A percentile compares a stretch with the other conserved stretches of the same genome.
phyloP scores from a whole-genome alignment of 2,329 filamentous ascomycete species.

The Neophaeococcomyces aloes region DNA sequence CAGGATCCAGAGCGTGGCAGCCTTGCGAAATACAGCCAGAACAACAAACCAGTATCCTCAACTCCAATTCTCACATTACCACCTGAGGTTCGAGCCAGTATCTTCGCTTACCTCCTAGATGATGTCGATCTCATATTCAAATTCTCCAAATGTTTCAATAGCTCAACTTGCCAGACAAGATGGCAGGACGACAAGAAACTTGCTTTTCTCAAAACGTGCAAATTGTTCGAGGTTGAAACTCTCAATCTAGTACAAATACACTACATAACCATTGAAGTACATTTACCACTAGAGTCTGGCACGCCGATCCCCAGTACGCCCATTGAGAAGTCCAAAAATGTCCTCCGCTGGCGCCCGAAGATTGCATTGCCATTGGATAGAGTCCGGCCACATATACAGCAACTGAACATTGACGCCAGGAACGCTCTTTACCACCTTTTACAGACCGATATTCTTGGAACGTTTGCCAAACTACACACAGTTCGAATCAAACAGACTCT shows the following conservation, averaged over 20 bases:
- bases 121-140: conserved; percentile 5
- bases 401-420: neutral
- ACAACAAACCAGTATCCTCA: neutral
- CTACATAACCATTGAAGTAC: neutral
- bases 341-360: neutral
- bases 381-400: conserved; percentile 2
- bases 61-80: conserved; percentile 5
- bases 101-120: conserved; percentile 7
- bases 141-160: conserved; percentile 1
- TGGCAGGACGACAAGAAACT: conserved; percentile 6
- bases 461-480: conserved; percentile 2
- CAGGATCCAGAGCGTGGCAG: conserved; percentile 4
- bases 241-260: conserved; percentile 1
- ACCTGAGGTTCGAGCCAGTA: conserved; percentile 2
- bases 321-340: neutral
- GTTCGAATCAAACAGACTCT: conserved; percentile 3
- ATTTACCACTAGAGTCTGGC: neutral
- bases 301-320: neutral
- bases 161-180: conserved; percentile 1
- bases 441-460: neutral
- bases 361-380: conserved; percentile 2
- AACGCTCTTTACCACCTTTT: neutral
- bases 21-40: neutral
- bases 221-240: conserved; percentile 5
- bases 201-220: conserved; percentile 3